A percentile compares a stretch with the other conserved stretches of the same genome.
These are phyloP conservation scores for Erythrobasidium hasegawianum DNA, from an alignment of 1,284 basidiomycete species.

Conservation along the genomic window DNA sequence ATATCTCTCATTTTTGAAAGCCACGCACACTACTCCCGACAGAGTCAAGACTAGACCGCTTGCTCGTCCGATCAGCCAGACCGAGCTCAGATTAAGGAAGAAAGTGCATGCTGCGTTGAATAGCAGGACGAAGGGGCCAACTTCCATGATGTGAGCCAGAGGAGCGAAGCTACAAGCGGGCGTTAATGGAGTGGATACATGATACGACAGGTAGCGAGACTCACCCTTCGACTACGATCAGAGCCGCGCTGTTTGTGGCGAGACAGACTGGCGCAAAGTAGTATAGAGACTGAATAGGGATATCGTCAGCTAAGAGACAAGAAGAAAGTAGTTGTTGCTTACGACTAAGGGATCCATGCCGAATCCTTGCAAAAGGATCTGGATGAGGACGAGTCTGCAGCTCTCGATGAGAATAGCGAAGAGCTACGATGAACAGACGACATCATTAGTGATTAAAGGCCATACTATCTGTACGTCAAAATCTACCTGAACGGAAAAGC, in stretches of 20 bases:
- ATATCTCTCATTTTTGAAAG: too few species aligned
- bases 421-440: too few species aligned
- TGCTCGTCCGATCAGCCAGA: slow-evolving; percentile 86
- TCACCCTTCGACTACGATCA: slow-evolving; percentile 54
- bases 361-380: slow-evolving; percentile 45
- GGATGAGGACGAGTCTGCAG: slow-evolving; percentile 34
- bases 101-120: slow-evolving; percentile 86
- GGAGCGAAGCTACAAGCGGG: slow-evolving; percentile 61
- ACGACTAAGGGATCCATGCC: slow-evolving; percentile 46
- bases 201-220: not conserved
- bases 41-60: slow-evolving; percentile 86
- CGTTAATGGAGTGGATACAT: not conserved
- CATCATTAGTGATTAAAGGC: too few species aligned
- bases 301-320: slow-evolving; percentile 1
- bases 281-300: slow-evolving; percentile 64
- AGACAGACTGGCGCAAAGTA: slow-evolving; percentile 75
- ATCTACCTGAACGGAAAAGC: slow-evolving; percentile 34
- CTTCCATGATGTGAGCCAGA: slow-evolving; percentile 66
- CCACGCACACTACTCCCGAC: slow-evolving; percentile 76
- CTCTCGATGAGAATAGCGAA: slow-evolving; percentile 43
- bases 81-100: slow-evolving; percentile 84
- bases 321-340: not conserved
- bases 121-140: slow-evolving; percentile 72
- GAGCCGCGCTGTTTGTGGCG: slow-evolving; percentile 72
- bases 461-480: too few species aligned